phyloP scores from a whole-genome alignment of 2,329 filamentous ascomycete species.

The Colletotrichum musicola region DNA sequence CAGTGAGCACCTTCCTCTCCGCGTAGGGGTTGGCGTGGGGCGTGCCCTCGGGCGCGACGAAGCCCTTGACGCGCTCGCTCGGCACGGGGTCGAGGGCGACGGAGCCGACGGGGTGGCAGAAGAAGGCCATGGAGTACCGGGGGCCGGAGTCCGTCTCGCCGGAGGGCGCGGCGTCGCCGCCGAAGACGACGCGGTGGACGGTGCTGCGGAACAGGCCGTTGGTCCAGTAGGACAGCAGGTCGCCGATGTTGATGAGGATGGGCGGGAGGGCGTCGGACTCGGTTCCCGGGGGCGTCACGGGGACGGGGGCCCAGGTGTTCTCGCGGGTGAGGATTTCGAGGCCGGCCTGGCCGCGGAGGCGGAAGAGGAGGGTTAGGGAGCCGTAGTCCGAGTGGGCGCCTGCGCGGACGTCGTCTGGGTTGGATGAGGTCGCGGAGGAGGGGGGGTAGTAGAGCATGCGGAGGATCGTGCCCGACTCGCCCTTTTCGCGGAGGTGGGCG shows the following conservation, averaged over 20 bases:
- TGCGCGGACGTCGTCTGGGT: slow-evolving; percentile 77
- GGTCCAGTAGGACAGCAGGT: slow-evolving; percentile 87
- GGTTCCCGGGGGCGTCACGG: slow-evolving; percentile 73
- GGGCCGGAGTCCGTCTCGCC: slow-evolving; percentile 64
- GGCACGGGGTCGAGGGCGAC: slow-evolving; percentile 69
- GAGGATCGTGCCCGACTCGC: slow-evolving; percentile 70
- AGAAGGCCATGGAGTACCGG: slow-evolving; percentile 76
- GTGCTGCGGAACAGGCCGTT: slow-evolving; percentile 88
- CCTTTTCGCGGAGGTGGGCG: slow-evolving; percentile 60
- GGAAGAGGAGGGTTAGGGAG: slow-evolving; percentile 82
- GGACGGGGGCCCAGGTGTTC: slow-evolving; percentile 71
- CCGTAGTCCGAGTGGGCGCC: slow-evolving; percentile 94
- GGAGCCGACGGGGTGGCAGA: slow-evolving; percentile 72
- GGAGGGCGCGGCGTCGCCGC: slow-evolving; percentile 34
- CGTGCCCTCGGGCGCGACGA: slow-evolving; percentile 49
- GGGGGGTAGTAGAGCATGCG: slow-evolving; percentile 82
- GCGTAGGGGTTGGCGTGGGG: slow-evolving; percentile 60
- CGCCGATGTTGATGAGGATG: slow-evolving; percentile 83
- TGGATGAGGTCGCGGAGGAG: slow-evolving; percentile 56
- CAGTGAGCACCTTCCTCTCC: slow-evolving; percentile 70
- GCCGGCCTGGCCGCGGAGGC: slow-evolving; percentile 85
- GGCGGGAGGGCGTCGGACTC: slow-evolving; percentile 73
- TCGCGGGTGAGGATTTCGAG: slow-evolving; percentile 81
- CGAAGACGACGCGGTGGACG: slow-evolving; percentile 87
- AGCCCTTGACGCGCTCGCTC: slow-evolving; percentile 66